A percentile compares a stretch with the other conserved stretches of the same genome.
Conservation (phyloP, 305 asterid species). For the Fraxinus platypoda region DNA sequence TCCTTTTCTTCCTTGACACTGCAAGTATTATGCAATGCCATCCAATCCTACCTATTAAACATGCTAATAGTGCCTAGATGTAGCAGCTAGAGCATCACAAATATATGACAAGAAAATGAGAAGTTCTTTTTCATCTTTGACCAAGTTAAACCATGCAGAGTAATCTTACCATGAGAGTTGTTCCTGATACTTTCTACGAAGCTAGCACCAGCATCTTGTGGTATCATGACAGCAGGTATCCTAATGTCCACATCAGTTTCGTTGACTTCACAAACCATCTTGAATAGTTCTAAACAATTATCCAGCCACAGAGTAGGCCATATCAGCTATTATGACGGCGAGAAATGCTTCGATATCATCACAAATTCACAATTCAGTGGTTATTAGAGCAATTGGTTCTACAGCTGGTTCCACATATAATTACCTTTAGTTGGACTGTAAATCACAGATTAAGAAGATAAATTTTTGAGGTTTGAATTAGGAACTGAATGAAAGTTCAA, state of each 20-base stretch:
- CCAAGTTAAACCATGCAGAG: background rate
- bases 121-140: conserved; percentile 4
- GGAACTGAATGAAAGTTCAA: background rate
- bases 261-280: conserved; percentile 94
- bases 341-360: background rate
- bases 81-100: background rate
- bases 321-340: conserved; percentile 4
- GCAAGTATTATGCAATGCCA: background rate
- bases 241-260: conserved; percentile 61
- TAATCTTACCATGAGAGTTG: conserved; percentile 60
- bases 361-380: background rate
- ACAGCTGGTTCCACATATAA: background rate
- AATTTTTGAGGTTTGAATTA: background rate
- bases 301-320: background rate
- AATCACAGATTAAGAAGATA: conserved; percentile 1
- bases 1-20: background rate
- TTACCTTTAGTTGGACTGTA: conserved; percentile 7
- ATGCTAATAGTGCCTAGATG: background rate
- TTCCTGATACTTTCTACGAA: conserved; percentile 47
- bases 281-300: conserved; percentile 77
- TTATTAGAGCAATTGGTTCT: background rate
- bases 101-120: background rate
- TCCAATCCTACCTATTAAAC: background rate
- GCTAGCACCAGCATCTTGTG: conserved; percentile 81
- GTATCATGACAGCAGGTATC: conserved; percentile 94